phyloP scores from a whole-genome alignment of 148 eudicot species.

The Hydrangea macrophylla region DNA sequence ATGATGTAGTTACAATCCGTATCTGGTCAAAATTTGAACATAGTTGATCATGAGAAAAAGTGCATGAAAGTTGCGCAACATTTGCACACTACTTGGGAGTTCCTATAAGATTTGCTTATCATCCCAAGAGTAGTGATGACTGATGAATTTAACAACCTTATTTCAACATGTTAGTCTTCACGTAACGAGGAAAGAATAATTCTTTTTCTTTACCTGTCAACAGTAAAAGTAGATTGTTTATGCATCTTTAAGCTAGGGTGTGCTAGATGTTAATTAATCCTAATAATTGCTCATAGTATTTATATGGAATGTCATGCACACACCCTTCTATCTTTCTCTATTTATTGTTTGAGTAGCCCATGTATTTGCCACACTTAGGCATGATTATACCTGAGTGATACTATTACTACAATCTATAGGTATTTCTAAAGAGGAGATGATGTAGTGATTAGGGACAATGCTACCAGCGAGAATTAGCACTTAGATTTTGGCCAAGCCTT shows the following conservation, averaged over 20 bases:
- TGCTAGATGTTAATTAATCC: not conserved
- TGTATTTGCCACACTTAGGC: not conserved
- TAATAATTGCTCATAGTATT: not conserved
- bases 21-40: not conserved
- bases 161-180: not conserved
- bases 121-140: not conserved
- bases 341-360: too few relatives aligned
- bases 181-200: not conserved
- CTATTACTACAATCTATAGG: not conserved
- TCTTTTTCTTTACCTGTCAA: not conserved
- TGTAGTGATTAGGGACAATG: not conserved
- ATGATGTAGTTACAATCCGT: not conserved
- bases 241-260: not conserved
- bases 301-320: not conserved
- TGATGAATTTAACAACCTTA: not conserved
- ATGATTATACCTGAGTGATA: not conserved
- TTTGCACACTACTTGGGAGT: not conserved
- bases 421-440: not conserved
- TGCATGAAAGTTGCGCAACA: not conserved
- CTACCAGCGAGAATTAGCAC: too few relatives aligned
- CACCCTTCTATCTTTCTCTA: too few relatives aligned
- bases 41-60: not conserved
- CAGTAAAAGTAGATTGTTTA: not conserved
- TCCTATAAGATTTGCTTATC: not conserved
- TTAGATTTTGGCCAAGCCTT: not conserved